Base-by-base conservation (phyloP, 176 grass and related monocot species). In the Aegilops sharonensis region DNA sequence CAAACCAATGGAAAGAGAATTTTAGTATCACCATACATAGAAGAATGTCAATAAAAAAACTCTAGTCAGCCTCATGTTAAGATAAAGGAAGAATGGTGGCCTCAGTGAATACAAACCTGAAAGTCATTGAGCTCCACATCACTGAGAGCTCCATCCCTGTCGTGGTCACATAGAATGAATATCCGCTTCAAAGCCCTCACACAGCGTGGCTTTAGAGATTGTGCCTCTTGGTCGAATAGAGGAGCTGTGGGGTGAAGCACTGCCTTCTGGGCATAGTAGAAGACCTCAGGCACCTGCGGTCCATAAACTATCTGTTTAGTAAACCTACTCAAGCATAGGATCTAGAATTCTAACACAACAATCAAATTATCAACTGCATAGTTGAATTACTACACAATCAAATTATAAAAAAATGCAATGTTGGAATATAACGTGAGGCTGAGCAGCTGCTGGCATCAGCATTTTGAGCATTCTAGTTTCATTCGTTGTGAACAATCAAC, bases 201-300 rank as follows among this genome's bases (percentile, higher is more conserved):
- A 78, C 94, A 99, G 10, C 94, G 97, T 78, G 94, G 94, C 74
- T 99, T 97, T 52, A 99, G 68, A 81, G 94, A 91, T 60, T 99
- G 94, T 2, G 85, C 85, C 85, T 97, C 97, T 87, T 99, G 94
- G 83, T 99, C 97, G 88, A 99, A 99, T 0, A 97, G 89, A 14
- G 97, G 97, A 17, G 97, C 94, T 54, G 94, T 99, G 20, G 97
- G 94, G 79, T 99, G 94, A 79, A 99, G 88, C 50, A 99, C 97
- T 35, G 97, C 94, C 77, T 99, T 99, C 43, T 97, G 92, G 68
- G 97, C 97, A 87, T 99, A 97, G 68, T 97, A 96, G 80, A 99
- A 94, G 52, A 97, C 94, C 87, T 99, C 94, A 17, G 89, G 92
- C 15, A 99, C 94, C 97, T 97, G 83, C 50, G 82, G 34, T 75